Base-by-base conservation (phyloP, 345 rosid species). In the Cardiospermum halicacabum region DNA sequence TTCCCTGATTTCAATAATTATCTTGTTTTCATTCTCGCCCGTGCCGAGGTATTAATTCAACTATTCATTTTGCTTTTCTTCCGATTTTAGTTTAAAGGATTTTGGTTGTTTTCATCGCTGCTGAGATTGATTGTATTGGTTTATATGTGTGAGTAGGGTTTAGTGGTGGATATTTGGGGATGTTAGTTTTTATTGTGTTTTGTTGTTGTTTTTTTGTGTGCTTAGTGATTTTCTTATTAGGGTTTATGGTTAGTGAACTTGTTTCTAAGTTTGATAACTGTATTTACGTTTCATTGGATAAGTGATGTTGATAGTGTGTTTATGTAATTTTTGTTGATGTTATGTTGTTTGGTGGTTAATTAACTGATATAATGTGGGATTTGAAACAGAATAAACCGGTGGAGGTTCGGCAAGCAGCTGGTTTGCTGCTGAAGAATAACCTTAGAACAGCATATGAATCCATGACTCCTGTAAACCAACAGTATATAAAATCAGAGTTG, bases 1-100 rank as follows among this genome's bases (percentile, higher is more conserved):
- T 78, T 85, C 78, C 96, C 97, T 49, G 99, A 94, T 87, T 91
- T 94, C 85, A 94, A 91, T 70, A 91, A 91, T 78, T 94, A 94
- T 67, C 96, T 91, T 60, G 96, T 80, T 64, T 94, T 91, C 78
- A 91, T 89, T 72, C 84, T 94, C 54, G 84, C 89, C n/a, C 93
- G 85, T 39, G 91, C 90, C 39, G 87, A 91, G 91, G 99, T 94
- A 65, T 65, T 64, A 21, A 0, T 8, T 9, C 34, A 15, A 25
- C 40, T 48, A 25, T 45, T 59, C 45, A 0, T 9, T 18, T 34
- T 10, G 26, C 53, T 48, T 31, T 50, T 60, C 47, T 68, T 56
- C 27, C 11, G 12, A 34, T 45, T 53, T 25, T 28, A 25, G 7
- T 39, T 66, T 3, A 26, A 37, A 25, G 45, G 21, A 11, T 22